These are phyloP conservation scores for Talaromyces albobiverticillius DNA, from an alignment of 2,329 filamentous ascomycete species.

Conservation along the genomic window DNA sequence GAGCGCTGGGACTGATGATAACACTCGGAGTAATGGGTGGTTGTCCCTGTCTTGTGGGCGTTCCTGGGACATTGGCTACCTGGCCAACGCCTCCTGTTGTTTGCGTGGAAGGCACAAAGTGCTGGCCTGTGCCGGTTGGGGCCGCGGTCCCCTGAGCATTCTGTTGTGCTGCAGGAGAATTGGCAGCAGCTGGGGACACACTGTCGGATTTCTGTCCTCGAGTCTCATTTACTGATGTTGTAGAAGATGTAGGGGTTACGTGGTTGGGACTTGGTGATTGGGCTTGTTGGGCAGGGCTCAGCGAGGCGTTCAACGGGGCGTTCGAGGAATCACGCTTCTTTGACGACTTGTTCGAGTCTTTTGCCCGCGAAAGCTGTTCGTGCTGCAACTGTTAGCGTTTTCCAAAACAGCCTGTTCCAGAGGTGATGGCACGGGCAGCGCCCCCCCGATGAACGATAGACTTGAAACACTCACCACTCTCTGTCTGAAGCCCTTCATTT, in stretches of 20 bases:
- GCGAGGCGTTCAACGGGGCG: slow-evolving; percentile 65
- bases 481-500: slow-evolving; percentile 97
- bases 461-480: slow-evolving; percentile 73
- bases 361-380: slow-evolving; percentile 86
- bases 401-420: background rate
- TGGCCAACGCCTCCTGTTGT: slow-evolving; percentile 26
- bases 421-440: slow-evolving; percentile 13
- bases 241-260: slow-evolving; percentile 82
- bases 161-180: slow-evolving; percentile 22
- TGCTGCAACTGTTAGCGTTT: slow-evolving; percentile 56
- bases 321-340: slow-evolving; percentile 67
- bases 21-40: slow-evolving; percentile 75
- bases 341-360: slow-evolving; percentile 78
- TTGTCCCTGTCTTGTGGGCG: slow-evolving; percentile 61
- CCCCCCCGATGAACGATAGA: slow-evolving; percentile 11
- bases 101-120: slow-evolving; percentile 34
- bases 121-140: slow-evolving; percentile 32
- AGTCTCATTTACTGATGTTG: slow-evolving; percentile 78
- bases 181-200: slow-evolving; percentile 34
- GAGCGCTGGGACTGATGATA: slow-evolving; percentile 90
- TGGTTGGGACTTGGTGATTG: slow-evolving; percentile 61
- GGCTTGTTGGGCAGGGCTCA: slow-evolving; percentile 38
- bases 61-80: slow-evolving; percentile 49
- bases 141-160: slow-evolving; percentile 26
- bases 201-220: slow-evolving; percentile 69